Base-by-base conservation (phyloP, 805 yeast genomes). In the Pichia phayaonensis region DNA sequence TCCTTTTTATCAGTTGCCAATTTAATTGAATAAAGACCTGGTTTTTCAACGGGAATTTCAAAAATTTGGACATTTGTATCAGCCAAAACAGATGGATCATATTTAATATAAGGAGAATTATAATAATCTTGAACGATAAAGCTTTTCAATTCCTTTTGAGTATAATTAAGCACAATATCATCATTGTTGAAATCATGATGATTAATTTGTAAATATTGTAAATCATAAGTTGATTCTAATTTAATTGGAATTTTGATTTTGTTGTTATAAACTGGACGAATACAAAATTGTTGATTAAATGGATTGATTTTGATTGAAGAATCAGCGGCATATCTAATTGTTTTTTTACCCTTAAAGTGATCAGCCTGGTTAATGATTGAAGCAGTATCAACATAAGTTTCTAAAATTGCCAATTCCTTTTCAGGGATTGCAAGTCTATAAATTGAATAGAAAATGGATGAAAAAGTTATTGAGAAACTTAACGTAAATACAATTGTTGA, bases 261-360 rank as follows among this genome's bases (percentile, higher is more conserved):
- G 36, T 63, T 59, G 61, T 46, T 63, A 60, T 53, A 61, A 10
- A 51, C 49, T 15, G 62, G 56, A 18, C 77, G 76, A 42, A 85
- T 56, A 68, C 99, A 94, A 53, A 76, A 77, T 5, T 79, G 72
- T 27, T 77, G 80, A 46, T 74, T 78, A 58, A 80, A 77, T 3
- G 97, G 97, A 56, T 90, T 89, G 58, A 94, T 69, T 59, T 75
- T 72, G 5, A 95, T 96, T 0, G 95, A 84, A 42, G 95, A 85
- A 66, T 92, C 97, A 0, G 99, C 98, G 36, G 94, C 71, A 54
- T 86, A 86, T 61, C 90, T 86, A 54, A 94, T 84, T 0, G 90
- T 86, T 61, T 87, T 86, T 42, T 81, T 81, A 42, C 99, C 99
- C 60, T 80, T 84, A 64, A 90, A 85, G 64, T 90, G 95, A 2